Conservation (phyloP, 2,329 filamentous ascomycete genomes). For the Fusarium duplospermum region DNA sequence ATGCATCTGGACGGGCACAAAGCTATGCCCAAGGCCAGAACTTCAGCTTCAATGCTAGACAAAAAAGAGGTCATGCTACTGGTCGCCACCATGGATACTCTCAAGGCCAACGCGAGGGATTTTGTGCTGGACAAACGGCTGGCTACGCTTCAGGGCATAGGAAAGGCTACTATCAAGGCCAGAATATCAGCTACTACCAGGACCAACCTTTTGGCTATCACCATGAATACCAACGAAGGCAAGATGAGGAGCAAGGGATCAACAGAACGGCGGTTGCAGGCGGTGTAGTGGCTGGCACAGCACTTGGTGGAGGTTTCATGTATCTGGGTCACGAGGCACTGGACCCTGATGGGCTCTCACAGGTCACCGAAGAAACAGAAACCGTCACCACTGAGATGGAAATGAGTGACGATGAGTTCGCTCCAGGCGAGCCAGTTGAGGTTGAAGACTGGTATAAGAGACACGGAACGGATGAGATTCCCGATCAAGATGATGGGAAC, state of each 20-base stretch:
- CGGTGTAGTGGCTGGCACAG: conserved; percentile 2
- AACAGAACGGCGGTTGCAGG: conserved; percentile 12
- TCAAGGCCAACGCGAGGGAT: neutral
- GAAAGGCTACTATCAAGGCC: neutral
- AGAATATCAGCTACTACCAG: neutral
- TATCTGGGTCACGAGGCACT: conserved; percentile 13
- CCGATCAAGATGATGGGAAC: neutral
- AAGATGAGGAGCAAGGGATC: neutral
- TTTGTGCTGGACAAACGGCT: neutral
- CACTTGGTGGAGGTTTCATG: neutral
- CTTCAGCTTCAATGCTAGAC: neutral
- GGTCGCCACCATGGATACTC: conserved; percentile 1
- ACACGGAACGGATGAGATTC: neutral
- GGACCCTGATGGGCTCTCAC: neutral
- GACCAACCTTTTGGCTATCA: neutral
- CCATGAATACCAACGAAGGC: neutral
- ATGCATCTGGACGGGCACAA: neutral
- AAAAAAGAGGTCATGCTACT: neutral
- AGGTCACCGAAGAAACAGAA: neutral
- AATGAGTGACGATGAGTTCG: neutral
- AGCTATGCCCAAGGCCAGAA: neutral
- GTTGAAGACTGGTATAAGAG: neutral
- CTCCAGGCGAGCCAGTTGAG: neutral
- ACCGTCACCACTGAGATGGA: neutral
- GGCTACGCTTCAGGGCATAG: neutral